Evolutionary conservation across 768 basidiomycete genomes (phyloP), one percentile per base, ranked within the genome.

Genomic region (Macrolepiota fuliginosa): DNA sequence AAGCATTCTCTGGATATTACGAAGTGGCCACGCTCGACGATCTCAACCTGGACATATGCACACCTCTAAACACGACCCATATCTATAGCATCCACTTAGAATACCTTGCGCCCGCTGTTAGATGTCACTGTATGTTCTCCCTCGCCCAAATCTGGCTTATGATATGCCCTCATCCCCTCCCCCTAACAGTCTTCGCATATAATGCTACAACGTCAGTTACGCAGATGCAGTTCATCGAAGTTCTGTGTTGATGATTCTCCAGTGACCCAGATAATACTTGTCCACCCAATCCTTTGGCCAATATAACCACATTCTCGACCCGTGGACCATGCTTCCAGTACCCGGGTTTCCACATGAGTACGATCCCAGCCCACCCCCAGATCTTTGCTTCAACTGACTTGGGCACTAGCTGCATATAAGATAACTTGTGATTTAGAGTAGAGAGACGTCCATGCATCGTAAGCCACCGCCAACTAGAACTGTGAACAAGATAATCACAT

Each of bases 261-360:
- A 45, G 53, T 39, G 53, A 54, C 22, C 53, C 53, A 3, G 37
- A 15, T n/a, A 54, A 54, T 24, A 24, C 9, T 15, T 54, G 53
- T 19, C 11, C 53, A 22, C 37, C 19, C 10, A 54, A 54, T 25
- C 53, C 53, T 19, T 37, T 54, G 35, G 35, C 53, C 12, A 54
- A 54, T 4, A 54, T 54, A 15, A 36, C 35, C 13, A 54, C 53
- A 2, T 0, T 27, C 12, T 36, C 19, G 11, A 54, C 32, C 3
- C 22, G 54, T 17, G 54, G 54, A 2, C 39, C 54, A 27, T 56
- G 54, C 22, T 56, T 56, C n/a, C n/a, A 24, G 13, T 56, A 56
- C 15, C 54, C 54, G 17, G 54, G 54, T 42, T 56, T 56, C 54
- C 54, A 12, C 4, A 56, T 45, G 54, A 56, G 54, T 56, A 19